Percentiles rank a stretch among this genome's conserved stretches.
Evolutionary conservation across 2,329 filamentous ascomycete species (phyloP).

Genomic region (Neofusicoccum laricinum): DNA sequence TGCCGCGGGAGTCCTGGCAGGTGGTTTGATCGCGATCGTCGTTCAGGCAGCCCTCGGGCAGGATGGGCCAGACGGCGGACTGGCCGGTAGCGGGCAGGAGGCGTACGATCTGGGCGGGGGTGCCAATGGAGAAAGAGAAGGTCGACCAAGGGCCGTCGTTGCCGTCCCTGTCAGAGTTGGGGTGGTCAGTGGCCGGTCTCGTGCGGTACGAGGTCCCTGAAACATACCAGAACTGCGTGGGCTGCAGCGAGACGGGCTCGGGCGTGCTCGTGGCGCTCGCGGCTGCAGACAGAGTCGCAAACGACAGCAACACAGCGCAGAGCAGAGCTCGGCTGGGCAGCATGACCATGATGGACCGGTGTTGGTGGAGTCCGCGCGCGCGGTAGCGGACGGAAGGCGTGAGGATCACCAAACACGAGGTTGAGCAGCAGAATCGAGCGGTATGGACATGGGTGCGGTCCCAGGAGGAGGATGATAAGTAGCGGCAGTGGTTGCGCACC

Average conservation of each 20-base stretch:
- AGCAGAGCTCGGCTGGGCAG: not conserved
- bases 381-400: not conserved
- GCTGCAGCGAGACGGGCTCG: conserved; percentile 22
- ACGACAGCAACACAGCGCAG: not conserved
- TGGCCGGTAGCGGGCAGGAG: conserved; percentile 31
- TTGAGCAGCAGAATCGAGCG: not conserved
- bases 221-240: conserved; percentile 27
- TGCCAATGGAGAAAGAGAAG: conserved; percentile 30
- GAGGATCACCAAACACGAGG: not conserved
- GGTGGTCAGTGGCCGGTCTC: not conserved
- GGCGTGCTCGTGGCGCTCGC: not conserved
- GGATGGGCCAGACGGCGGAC: conserved; percentile 34
- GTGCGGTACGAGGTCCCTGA: not conserved
- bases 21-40: conserved; percentile 19
- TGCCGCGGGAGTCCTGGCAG: conserved; percentile 31
- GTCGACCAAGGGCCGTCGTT: conserved; percentile 32
- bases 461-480: not conserved
- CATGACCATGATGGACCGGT: not conserved
- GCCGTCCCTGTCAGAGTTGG: conserved; percentile 24
- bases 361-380: not conserved
- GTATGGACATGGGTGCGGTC: not conserved
- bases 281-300: not conserved
- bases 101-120: conserved; percentile 27
- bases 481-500: not conserved
- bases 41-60: conserved; percentile 32